phyloP scores from a whole-genome alignment of 495 filamentous ascomycete genomes.

The Hypoxylon rickii region DNA sequence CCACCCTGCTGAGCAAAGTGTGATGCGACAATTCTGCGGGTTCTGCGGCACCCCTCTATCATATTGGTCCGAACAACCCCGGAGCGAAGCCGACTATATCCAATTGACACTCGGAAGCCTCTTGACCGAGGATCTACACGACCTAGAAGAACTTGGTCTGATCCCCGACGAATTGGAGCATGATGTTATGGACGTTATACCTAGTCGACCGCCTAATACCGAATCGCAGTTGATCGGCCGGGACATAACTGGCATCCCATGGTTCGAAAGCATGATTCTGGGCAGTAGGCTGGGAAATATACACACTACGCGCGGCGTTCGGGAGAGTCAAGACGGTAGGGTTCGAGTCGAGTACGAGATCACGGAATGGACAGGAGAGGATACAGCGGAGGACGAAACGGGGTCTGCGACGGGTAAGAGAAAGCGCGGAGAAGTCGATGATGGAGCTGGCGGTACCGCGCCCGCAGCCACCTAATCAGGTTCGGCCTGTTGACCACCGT shows the following conservation, averaged over 20 bases:
- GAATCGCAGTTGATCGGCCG: constrained; percentile 42
- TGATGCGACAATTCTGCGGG: constrained; percentile 82
- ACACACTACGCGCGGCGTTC: constrained; percentile 62
- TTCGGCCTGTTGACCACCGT: constrained; percentile 3
- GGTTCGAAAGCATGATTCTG: constrained; percentile 81
- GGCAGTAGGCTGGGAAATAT: constrained; percentile 72
- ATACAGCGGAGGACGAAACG: constrained; percentile 59
- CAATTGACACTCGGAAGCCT: constrained; percentile 75
- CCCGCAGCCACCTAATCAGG: constrained; percentile 13
- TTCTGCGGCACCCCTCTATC: constrained; percentile 84
- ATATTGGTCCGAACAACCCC: constrained; percentile 76
- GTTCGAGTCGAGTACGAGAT: constrained; percentile 82
- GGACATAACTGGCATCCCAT: constrained; percentile 63
- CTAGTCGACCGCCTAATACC: constrained; percentile 19
- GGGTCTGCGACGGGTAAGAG: constrained; percentile 55
- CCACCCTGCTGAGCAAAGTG: constrained; percentile 58
- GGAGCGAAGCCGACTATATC: constrained; percentile 72
- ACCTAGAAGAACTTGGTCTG: constrained; percentile 70
- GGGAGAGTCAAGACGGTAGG: constrained; percentile 59
- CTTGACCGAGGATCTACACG: constrained; percentile 63
- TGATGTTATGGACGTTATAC: constrained; percentile 39
- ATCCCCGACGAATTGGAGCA: constrained; percentile 53
- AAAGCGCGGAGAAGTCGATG: constrained; percentile 54
- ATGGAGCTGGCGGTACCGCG: constrained; percentile 21
- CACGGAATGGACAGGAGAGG: constrained; percentile 71